Percentiles rank a stretch among this genome's conserved stretches.
These are phyloP conservation scores for Hebeloma cylindrosporum DNA, from an alignment of 768 basidiomycete species.

Conservation along the genomic window DNA sequence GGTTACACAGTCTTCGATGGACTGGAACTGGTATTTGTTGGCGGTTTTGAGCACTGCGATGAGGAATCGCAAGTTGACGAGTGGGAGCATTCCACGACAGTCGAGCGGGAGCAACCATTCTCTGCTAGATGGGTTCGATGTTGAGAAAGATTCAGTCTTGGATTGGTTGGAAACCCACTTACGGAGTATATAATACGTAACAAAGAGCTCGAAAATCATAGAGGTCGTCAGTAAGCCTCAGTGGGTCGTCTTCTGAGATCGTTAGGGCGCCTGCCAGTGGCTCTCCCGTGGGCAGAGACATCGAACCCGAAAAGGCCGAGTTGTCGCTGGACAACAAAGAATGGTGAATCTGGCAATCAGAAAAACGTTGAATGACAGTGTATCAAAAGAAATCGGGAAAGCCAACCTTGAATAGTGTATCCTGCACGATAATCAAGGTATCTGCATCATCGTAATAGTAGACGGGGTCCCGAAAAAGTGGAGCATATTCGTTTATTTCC, in stretches of 20 bases:
- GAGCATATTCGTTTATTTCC: neutral
- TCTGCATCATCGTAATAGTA: slow-evolving; percentile 17
- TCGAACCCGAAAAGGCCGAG: slow-evolving; percentile 15
- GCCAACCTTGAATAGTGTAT: slow-evolving; percentile 17
- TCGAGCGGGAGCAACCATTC: neutral
- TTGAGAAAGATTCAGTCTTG: too few relatives aligned
- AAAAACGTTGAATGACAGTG: neutral
- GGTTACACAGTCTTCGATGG: slow-evolving; percentile 9
- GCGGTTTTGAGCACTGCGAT: slow-evolving; percentile 6
- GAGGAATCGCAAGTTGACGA: neutral
- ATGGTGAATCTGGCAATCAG: slow-evolving; percentile 12
- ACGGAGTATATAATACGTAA: slow-evolving; percentile 22
- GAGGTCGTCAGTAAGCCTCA: slow-evolving; percentile 11
- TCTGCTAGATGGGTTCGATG: neutral
- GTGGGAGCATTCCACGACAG: neutral
- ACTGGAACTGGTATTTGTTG: slow-evolving; percentile 11
- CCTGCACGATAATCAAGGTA: slow-evolving; percentile 12
- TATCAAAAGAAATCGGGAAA: neutral
- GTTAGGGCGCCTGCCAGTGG: neutral
- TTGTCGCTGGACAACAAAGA: slow-evolving; percentile 13
- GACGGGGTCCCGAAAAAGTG: neutral
- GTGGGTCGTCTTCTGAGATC: slow-evolving; percentile 15
- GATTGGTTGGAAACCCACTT: neutral
- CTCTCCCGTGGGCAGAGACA: slow-evolving; percentile 7
- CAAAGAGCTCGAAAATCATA: slow-evolving; percentile 20